A percentile compares a stretch with the other conserved stretches of the same genome.
Conservation (phyloP, 2,329 filamentous ascomycete genomes). For the Huntiella abstrusa region DNA sequence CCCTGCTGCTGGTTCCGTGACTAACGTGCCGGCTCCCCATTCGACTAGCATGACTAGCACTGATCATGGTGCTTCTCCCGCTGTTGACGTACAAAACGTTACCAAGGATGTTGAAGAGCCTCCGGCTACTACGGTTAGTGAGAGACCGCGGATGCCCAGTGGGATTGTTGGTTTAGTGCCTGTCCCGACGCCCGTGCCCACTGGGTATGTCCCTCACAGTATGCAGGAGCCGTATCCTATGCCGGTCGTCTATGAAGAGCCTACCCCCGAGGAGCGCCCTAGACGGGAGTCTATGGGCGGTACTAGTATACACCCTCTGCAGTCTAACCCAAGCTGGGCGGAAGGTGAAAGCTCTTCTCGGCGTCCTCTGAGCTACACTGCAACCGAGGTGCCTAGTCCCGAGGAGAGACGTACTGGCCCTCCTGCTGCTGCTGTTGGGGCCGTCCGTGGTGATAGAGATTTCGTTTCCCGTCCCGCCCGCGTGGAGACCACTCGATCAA, state of each 20-base stretch:
- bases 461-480: not conserved
- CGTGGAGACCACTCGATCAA: not conserved
- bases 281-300: too few species aligned
- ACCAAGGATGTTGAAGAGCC: too few species aligned
- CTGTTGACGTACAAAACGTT: not conserved
- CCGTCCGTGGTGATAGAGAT: not conserved
- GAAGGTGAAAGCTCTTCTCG: not conserved
- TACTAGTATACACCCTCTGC: not conserved
- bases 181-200: not conserved
- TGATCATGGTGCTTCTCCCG: constrained; percentile 3
- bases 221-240: not conserved
- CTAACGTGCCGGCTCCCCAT: too few species aligned
- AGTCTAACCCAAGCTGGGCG: constrained; percentile 6
- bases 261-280: not conserved
- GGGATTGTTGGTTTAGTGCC: not conserved
- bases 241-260: not conserved
- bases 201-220: not conserved
- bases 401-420: not conserved
- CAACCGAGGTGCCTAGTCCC: not conserved
- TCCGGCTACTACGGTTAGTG: too few species aligned
- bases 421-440: constrained; percentile 1
- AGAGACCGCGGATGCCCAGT: too few species aligned
- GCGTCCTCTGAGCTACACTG: not conserved
- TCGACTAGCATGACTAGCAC: constrained; percentile 3
- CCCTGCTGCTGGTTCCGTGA: not conserved